These are phyloP conservation scores for Cenchrus fungigraminus DNA, from an alignment of 176 grass and related monocot genomes.

Conservation along the genomic window DNA sequence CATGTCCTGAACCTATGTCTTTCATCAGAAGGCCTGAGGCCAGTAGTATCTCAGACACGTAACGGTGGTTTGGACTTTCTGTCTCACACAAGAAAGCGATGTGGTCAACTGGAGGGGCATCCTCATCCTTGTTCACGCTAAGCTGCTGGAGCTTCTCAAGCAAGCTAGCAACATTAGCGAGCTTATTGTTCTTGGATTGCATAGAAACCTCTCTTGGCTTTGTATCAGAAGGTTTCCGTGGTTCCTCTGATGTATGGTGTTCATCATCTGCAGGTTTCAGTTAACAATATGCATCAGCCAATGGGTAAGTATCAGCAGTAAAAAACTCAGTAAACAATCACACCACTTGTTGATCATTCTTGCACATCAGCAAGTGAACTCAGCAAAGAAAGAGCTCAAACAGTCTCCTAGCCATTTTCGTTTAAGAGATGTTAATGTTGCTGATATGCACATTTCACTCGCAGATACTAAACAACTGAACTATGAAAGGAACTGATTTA, in stretches of 20 bases:
- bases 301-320: conserved; percentile 1
- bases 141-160: conserved; percentile 80
- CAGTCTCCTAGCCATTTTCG: not conserved
- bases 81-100: conserved; percentile 85
- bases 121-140: conserved; percentile 49
- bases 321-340: not conserved
- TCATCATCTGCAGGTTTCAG: conserved; percentile 56
- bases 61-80: conserved; percentile 67
- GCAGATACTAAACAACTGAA: not conserved
- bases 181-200: conserved; percentile 61
- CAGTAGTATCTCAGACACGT: conserved; percentile 82
- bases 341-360: not conserved
- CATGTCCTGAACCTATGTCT: conserved; percentile 49
- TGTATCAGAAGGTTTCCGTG: conserved; percentile 36
- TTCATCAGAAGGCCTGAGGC: conserved; percentile 96
- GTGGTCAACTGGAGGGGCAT: conserved; percentile 61
- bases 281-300: conserved; percentile 27
- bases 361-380: not conserved
- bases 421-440: not conserved
- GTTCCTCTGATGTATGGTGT: conserved; percentile 39
- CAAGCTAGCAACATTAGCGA: conserved; percentile 74
- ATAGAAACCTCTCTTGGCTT: conserved; percentile 30
- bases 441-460: not conserved
- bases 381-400: not conserved
- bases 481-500: not conserved